Conservation (phyloP, 371 early-diverging fungal genomes). For the Apophysomyces elegans region DNA sequence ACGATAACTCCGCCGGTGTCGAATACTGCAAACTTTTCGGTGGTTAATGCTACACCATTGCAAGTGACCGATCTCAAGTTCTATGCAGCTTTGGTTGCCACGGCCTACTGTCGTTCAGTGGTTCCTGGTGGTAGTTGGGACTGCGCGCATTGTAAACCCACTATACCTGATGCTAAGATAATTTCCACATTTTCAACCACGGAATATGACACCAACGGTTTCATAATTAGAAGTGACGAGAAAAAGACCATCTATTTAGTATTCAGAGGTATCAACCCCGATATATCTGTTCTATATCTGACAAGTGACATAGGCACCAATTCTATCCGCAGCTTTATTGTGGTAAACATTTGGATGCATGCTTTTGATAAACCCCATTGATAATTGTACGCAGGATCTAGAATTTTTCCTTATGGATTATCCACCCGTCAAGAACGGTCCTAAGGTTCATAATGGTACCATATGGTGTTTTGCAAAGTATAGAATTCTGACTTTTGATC, state of each 20-base stretch:
- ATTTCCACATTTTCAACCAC: conserved; percentile 12
- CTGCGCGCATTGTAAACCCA: conserved; percentile 18
- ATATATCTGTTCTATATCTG: not conserved
- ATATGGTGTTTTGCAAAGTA: not conserved
- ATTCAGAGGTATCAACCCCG: conserved; percentile 12
- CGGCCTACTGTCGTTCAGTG: conserved; percentile 17
- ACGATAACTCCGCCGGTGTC: not conserved
- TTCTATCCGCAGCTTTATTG: conserved; percentile 25
- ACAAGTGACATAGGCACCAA: not conserved
- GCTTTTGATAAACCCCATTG: not conserved
- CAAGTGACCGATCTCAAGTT: conserved; percentile 6
- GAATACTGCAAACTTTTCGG: not conserved
- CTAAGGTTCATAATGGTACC: conserved; percentile 20
- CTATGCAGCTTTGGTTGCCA: conserved; percentile 21
- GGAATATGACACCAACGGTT: conserved; percentile 16
- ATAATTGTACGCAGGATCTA: conserved; percentile 11
- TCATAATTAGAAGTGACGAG: conserved; percentile 16
- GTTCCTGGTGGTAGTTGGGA: conserved; percentile 18
- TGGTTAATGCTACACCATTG: not conserved
- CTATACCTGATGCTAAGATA: conserved; percentile 12
- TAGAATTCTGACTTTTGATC: not conserved
- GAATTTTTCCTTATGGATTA: conserved; percentile 15
- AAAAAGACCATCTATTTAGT: conserved; percentile 13
- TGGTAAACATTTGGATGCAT: conserved; percentile 10
- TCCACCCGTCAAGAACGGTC: conserved; percentile 15